A percentile compares a stretch with the other conserved stretches of the same genome.
phyloP scores from a whole-genome alignment of 345 rosid species.

The Cardamine resedifolia region DNA sequence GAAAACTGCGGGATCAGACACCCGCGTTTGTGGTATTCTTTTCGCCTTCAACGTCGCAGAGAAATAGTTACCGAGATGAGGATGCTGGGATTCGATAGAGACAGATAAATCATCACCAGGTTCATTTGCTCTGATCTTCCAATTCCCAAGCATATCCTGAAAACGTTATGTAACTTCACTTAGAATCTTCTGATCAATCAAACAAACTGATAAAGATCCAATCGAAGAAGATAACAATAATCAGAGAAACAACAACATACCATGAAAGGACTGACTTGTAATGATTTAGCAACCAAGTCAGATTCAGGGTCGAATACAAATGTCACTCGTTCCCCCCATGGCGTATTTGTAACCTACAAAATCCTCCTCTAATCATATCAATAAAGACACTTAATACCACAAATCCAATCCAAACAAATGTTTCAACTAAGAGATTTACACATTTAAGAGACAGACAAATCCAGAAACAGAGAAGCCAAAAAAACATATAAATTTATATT shows the following conservation, averaged over 20 bases:
- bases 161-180: not conserved
- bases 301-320: constrained; percentile 81
- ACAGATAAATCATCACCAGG: constrained; percentile 69
- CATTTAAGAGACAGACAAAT: not conserved
- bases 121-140: constrained; percentile 67
- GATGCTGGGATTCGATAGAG: constrained; percentile 69
- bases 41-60: constrained; percentile 67
- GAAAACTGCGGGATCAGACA: constrained; percentile 54
- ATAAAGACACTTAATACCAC: not conserved
- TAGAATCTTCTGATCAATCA: not conserved
- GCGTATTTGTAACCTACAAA: constrained; percentile 87
- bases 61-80: constrained; percentile 77
- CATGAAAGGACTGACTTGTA: constrained; percentile 98
- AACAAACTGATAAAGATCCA: not conserved
- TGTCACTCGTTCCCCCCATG: constrained; percentile 85
- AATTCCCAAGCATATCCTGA: constrained; percentile 89
- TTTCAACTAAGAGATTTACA: not conserved
- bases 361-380: not conserved
- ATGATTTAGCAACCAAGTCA: constrained; percentile 80
- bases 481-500: not conserved
- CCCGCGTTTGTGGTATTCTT: constrained; percentile 38
- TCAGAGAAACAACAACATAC: constrained; percentile 41
- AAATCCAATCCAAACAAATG: not conserved
- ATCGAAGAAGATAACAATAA: not conserved
- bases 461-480: constrained; percentile 8